These are phyloP conservation scores for Pseudocercospora cruenta DNA, from an alignment of 2,329 filamentous ascomycete species.

Conservation along the genomic window DNA sequence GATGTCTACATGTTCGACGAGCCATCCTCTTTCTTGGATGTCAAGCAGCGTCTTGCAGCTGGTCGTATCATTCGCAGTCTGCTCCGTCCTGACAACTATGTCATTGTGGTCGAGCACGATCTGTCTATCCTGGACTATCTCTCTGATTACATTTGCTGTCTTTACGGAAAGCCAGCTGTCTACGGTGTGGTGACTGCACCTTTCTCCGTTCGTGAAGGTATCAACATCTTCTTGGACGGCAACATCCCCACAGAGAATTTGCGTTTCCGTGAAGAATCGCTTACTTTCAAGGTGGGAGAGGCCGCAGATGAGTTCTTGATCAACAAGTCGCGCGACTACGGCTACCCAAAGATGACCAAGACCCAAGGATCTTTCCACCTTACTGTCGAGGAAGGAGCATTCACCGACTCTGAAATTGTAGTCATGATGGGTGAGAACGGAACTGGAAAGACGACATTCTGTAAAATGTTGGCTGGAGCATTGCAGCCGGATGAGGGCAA, in stretches of 20 bases:
- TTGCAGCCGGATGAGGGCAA: slow-evolving; percentile 83
- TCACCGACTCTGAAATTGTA: slow-evolving; percentile 97
- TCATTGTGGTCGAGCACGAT: slow-evolving; percentile 99
- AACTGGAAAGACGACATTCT: slow-evolving; percentile 99
- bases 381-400: slow-evolving; percentile 76
- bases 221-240: slow-evolving; percentile 98
- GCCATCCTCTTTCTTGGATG: slow-evolving; percentile 97
- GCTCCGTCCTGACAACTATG: slow-evolving; percentile 85
- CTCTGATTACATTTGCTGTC: slow-evolving; percentile 95
- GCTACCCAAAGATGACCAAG: slow-evolving; percentile 90
- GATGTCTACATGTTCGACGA: slow-evolving; percentile 99
- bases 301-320: slow-evolving; percentile 83
- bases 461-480: slow-evolving; percentile 89
- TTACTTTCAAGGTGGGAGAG: slow-evolving; percentile 93
- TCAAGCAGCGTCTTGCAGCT: slow-evolving; percentile 95
- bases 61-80: slow-evolving; percentile 91
- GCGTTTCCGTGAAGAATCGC: slow-evolving; percentile 94
- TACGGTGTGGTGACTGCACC: slow-evolving; percentile 98
- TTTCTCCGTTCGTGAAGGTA: slow-evolving; percentile 94
- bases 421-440: slow-evolving; percentile 99
- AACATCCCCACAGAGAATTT: slow-evolving; percentile 98
- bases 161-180: slow-evolving; percentile 92
- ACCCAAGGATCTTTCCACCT: slow-evolving; percentile 87
- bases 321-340: slow-evolving; percentile 83
- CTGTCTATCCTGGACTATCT: slow-evolving; percentile 97